phyloP scores from a whole-genome alignment of 1,284 basidiomycete genomes.

The Fomitopsis betulina region DNA sequence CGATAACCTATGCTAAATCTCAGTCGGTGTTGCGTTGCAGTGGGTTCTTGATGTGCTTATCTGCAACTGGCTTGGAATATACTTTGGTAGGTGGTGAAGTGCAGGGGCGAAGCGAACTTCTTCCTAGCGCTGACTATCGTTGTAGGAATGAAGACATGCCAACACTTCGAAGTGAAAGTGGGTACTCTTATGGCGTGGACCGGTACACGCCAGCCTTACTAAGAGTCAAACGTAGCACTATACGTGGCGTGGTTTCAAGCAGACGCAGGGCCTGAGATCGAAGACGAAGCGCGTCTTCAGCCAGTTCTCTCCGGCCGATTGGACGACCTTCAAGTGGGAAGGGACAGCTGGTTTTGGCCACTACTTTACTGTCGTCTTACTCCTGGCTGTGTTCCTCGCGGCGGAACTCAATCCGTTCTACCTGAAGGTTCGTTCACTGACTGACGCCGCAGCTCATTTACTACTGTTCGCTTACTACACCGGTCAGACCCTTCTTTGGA shows the following conservation, averaged over 20 bases:
- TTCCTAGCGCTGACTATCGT: conserved; percentile 5
- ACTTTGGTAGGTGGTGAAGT: conserved; percentile 49
- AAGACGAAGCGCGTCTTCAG: conserved; percentile 74
- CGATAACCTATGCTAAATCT: conserved; percentile 8
- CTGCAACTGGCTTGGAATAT: conserved; percentile 84
- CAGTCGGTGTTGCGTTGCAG: conserved; percentile 31
- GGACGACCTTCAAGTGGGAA: conserved; percentile 84
- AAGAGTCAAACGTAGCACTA: conserved; percentile 50
- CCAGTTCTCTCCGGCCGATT: conserved; percentile 83
- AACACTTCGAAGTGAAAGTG: conserved; percentile 83
- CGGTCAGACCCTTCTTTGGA: conserved; percentile 68
- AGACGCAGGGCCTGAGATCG: conserved; percentile 67
- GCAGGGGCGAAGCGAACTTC: neutral
- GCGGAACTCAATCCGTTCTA: conserved; percentile 85
- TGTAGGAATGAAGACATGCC: conserved; percentile 78
- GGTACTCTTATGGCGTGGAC: conserved; percentile 11
- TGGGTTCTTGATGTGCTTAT: conserved; percentile 82
- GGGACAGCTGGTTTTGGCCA: conserved; percentile 73
- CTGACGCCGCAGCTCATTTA: neutral
- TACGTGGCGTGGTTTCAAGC: conserved; percentile 78
- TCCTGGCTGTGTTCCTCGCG: conserved; percentile 75
- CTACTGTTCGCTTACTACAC: neutral
- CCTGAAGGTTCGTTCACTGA: conserved; percentile 50
- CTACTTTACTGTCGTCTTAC: conserved; percentile 68
- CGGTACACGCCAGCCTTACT: neutral